Percentiles rank a stretch among this genome's conserved stretches.
Conservation (phyloP, 805 yeast species). For the Wickerhamiella lipophila region DNA sequence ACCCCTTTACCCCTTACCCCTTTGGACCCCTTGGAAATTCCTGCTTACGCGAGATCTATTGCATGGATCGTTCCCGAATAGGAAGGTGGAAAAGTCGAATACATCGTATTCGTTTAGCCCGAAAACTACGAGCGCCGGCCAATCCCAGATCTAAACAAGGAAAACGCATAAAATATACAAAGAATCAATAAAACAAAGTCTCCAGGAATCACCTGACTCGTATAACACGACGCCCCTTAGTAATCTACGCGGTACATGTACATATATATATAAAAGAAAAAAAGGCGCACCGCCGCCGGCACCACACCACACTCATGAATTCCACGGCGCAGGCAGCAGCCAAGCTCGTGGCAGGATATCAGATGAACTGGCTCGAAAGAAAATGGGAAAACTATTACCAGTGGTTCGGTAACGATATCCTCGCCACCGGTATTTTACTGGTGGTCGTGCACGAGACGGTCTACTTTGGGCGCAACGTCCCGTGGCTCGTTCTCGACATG, state of each 20-base stretch:
- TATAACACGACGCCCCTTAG: not conserved
- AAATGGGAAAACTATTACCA: slow-evolving; percentile 85
- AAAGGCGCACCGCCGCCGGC: too few relatives aligned
- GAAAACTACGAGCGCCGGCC: too few relatives aligned
- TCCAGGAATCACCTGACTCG: slow-evolving; percentile 1
- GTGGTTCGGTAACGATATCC: slow-evolving; percentile 71
- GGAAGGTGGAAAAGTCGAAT: not conserved
- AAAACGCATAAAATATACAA: too few relatives aligned
- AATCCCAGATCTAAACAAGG: too few relatives aligned
- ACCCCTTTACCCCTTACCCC: not conserved
- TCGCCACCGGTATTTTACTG: slow-evolving; percentile 84
- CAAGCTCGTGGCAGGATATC: not conserved
- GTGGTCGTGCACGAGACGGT: slow-evolving; percentile 73
- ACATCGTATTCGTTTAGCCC: not conserved
- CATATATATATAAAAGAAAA: not conserved
- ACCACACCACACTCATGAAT: too few relatives aligned
- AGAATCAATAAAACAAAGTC: too few relatives aligned
- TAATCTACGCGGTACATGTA: slow-evolving; percentile 1
- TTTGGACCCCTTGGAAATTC: not conserved
- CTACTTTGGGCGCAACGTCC: slow-evolving; percentile 85
- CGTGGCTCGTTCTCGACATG: slow-evolving; percentile 81
- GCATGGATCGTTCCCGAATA: not conserved
- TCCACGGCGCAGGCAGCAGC: slow-evolving; percentile 4
- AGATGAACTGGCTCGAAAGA: slow-evolving; percentile 40
- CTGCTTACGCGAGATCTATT: not conserved